Percentiles rank a stretch among this genome's conserved stretches.
Evolutionary conservation across 371 early-diverging fungal species (phyloP).

Genomic region (Conidiobolus coronatus): DNA sequence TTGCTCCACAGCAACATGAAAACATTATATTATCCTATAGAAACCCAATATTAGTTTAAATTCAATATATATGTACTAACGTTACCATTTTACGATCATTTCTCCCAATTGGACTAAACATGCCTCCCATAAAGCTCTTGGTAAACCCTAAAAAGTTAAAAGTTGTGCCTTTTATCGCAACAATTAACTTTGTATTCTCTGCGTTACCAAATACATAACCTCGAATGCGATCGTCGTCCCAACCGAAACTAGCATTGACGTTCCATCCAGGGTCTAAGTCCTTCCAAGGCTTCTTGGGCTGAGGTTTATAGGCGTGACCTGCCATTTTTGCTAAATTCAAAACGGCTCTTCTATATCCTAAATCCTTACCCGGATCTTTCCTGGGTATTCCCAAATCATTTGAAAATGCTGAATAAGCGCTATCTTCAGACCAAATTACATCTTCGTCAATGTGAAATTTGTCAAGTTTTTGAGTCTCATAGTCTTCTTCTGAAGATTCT

Average conservation of each 20-base stretch:
- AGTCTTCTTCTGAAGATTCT: too few relatives aligned
- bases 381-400: background rate
- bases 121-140: constrained; percentile 33
- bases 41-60: too few relatives aligned
- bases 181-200: constrained; percentile 31
- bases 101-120: constrained; percentile 9
- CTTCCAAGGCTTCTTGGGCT: constrained; percentile 2
- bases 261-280: constrained; percentile 2
- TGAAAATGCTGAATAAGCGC: too few relatives aligned
- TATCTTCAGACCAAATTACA: too few relatives aligned
- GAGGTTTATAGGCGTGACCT: constrained; percentile 1
- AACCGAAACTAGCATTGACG: constrained; percentile 52
- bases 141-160: constrained; percentile 32
- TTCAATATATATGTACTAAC: too few relatives aligned
- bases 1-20: constrained; percentile 84
- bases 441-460: too few relatives aligned
- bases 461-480: too few relatives aligned
- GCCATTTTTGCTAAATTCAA: constrained; percentile 5
- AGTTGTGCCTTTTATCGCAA: constrained; percentile 74
- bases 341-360: background rate
- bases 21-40: constrained; percentile 73
- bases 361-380: background rate
- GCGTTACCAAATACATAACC: constrained; percentile 60
- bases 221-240: constrained; percentile 54
- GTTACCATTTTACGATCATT: constrained; percentile 51